Evolutionary conservation across 768 basidiomycete species (phyloP), one percentile per base, ranked within the genome.

Genomic region (Termitomyces sp.): DNA sequence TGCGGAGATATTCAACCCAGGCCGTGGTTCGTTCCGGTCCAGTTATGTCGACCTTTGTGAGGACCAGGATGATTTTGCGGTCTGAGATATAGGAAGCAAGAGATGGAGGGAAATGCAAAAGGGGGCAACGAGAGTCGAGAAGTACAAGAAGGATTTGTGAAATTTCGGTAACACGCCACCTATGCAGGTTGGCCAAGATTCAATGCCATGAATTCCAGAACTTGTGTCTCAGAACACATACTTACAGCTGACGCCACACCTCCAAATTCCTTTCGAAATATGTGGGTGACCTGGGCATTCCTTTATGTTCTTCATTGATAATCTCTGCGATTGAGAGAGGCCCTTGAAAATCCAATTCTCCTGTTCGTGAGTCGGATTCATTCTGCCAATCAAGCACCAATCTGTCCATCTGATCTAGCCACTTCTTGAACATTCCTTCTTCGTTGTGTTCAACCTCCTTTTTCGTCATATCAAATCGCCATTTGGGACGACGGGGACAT

Each of bases 121-220:
- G 80, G 0, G 96, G 94, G 66, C 91, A 94, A 41, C 96, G 87
- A 15, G 90, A 88, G 69, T 97, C 95, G 35, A 96, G 78, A 43
- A 98, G 81, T 50, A 96, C 78, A 49, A 97, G 82, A 19, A 98
- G 75, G 60, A 98, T 91, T 63, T 94, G 83, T 0, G 91, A 91
- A 26, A 90, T 87, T 71, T 98, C 96, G 6, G 87, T 85, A 21
- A 97, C 95, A 38, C 96, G 83, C 96, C 96, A 98, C 63, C 89
- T 92, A 63, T 5, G 26, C 15, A 7, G 50, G n/a, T n/a, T 15
- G 15, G 43, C 40, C 41, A 23, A 42, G 15, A 58, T 59, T 33
- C 21, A 68, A 42, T 55, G 55, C 33, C 48, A 48, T 48, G 48
- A 38, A 51, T 3, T 46, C 15, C 21, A 44, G 30, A 30, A 15